phyloP scores from a whole-genome alignment of 2,329 filamentous ascomycete genomes.

The Aspergillus ustus region DNA sequence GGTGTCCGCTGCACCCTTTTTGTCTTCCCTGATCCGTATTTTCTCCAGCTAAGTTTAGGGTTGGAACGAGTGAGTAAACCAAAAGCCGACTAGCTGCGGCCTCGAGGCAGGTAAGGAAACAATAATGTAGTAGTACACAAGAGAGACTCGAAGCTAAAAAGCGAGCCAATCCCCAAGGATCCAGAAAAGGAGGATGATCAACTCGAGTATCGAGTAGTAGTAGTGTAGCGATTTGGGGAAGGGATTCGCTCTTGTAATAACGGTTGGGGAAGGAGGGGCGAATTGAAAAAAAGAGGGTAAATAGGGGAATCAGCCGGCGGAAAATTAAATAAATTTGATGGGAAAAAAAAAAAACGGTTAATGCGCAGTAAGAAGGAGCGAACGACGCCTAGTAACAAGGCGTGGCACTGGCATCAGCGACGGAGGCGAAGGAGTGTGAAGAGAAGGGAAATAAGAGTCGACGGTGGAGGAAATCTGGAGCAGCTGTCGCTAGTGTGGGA shows the following conservation, averaged over 20 bases:
- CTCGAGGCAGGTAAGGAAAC: slow-evolving; percentile 9
- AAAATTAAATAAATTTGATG: slow-evolving; percentile 18
- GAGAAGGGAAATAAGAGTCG: background rate
- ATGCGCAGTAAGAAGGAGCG: slow-evolving; percentile 26
- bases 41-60: slow-evolving; percentile 7
- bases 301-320: slow-evolving; percentile 9
- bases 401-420: slow-evolving; percentile 21
- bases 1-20: slow-evolving; percentile 12
- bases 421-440: background rate
- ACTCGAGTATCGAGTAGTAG: background rate
- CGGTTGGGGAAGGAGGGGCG: slow-evolving; percentile 18
- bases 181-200: slow-evolving; percentile 1
- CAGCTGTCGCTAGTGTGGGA: slow-evolving; percentile 8
- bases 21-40: slow-evolving; percentile 10
- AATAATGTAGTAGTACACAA: slow-evolving; percentile 2
- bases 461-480: slow-evolving; percentile 11
- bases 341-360: slow-evolving; percentile 34
- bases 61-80: slow-evolving; percentile 10
- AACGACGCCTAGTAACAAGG: slow-evolving; percentile 27
- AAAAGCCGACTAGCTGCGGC: slow-evolving; percentile 11
- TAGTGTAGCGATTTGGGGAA: slow-evolving; percentile 9
- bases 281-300: slow-evolving; percentile 12
- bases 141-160: slow-evolving; percentile 8
- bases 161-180: slow-evolving; percentile 17
- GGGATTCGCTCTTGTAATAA: slow-evolving; percentile 12